These are phyloP conservation scores for Pachysandra terminalis DNA, from an alignment of 164 flowering plant species.

Conservation along the genomic window DNA sequence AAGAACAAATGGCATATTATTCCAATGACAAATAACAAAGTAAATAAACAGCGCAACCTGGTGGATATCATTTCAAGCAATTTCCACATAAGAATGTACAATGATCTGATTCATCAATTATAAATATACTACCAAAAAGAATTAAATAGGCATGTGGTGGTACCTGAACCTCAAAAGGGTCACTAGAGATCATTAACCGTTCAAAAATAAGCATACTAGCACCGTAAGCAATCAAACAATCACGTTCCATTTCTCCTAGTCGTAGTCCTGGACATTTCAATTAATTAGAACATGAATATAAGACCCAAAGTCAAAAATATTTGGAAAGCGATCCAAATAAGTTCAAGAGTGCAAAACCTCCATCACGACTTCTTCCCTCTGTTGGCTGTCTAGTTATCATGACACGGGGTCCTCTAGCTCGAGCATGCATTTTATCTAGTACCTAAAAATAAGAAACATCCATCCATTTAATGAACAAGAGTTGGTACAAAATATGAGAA, in stretches of 20 bases:
- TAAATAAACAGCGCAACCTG: no score
- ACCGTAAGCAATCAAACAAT: constrained; percentile 96
- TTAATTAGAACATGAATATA: background rate
- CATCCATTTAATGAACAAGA: background rate
- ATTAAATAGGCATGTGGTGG: constrained; percentile 1
- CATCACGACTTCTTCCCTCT: constrained; percentile 85
- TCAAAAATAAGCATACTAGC: constrained; percentile 85
- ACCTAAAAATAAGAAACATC: constrained; percentile 41
- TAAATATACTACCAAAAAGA: background rate
- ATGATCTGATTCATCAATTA: no score
- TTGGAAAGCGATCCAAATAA: background rate
- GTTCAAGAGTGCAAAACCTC: constrained; percentile 51
- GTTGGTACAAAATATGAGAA: background rate
- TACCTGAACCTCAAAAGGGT: constrained; percentile 94
- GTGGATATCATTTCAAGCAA: no score
- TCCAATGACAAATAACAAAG: no score
- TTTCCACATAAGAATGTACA: background rate
- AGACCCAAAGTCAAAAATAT: background rate
- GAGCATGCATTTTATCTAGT: constrained; percentile 95
- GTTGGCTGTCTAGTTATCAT: constrained; percentile 94
- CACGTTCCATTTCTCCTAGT: constrained; percentile 98
- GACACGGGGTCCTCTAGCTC: constrained; percentile 79
- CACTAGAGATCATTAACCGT: constrained; percentile 90
- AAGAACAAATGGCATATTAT: background rate
- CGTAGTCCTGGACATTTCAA: constrained; percentile 56